phyloP scores from a whole-genome alignment of 352 stramenopile genomes.

The Phytopythium cucurbitacearum region DNA sequence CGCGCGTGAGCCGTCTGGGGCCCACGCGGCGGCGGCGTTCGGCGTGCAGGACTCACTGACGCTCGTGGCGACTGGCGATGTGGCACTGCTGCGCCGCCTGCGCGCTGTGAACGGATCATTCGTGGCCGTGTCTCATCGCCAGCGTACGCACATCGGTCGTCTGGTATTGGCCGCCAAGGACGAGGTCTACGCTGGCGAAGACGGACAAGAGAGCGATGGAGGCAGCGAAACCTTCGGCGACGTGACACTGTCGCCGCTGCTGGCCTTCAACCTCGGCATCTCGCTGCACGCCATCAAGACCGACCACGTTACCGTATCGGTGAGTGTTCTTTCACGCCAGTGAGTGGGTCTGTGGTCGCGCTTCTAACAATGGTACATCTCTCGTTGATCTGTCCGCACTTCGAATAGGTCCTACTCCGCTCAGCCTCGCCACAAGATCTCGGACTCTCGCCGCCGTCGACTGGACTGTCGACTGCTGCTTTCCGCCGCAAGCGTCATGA shows the following conservation, averaged over 20 bases:
- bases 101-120: slow-evolving; percentile 48
- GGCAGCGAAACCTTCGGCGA: slow-evolving; percentile 8
- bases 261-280: slow-evolving; percentile 77
- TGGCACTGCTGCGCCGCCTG: slow-evolving; percentile 36
- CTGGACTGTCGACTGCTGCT: slow-evolving; percentile 1
- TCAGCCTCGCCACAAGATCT: slow-evolving; percentile 40
- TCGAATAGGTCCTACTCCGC: slow-evolving; percentile 29
- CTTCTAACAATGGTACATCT: slow-evolving; percentile 1
- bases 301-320: slow-evolving; percentile 18
- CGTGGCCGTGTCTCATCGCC: slow-evolving; percentile 24
- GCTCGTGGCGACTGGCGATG: slow-evolving; percentile 29
- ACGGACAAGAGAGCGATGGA: slow-evolving; percentile 1
- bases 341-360: neutral
- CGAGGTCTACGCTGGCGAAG: slow-evolving; percentile 7
- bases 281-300: slow-evolving; percentile 27
- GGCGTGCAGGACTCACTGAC: slow-evolving; percentile 21
- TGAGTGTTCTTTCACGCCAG: slow-evolving; percentile 9
- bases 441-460: slow-evolving; percentile 20
- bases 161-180: slow-evolving; percentile 18
- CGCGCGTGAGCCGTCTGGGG: neutral
- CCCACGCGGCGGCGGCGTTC: neutral
- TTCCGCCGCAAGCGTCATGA: slow-evolving; percentile 53
- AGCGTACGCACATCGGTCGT: slow-evolving; percentile 25
- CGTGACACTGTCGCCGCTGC: slow-evolving; percentile 54
- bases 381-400: neutral